A percentile compares a stretch with the other conserved stretches of the same genome.
phyloP scores from a whole-genome alignment of 352 stramenopile species.

The Phytophthora meadii region DNA sequence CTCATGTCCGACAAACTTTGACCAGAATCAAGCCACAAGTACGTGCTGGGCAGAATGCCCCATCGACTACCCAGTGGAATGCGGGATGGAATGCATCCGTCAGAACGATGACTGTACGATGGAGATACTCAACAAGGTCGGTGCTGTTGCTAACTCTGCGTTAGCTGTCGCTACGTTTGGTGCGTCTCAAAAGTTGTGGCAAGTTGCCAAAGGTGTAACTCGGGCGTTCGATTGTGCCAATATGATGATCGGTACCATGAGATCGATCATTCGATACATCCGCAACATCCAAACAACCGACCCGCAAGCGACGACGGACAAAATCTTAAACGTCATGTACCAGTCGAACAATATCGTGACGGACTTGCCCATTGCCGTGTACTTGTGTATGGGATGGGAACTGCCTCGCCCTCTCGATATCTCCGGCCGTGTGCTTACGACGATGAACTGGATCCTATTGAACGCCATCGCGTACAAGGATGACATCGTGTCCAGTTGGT shows the following conservation, averaged over 20 bases:
- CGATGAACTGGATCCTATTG: constrained; percentile 47
- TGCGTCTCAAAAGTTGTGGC: constrained; percentile 34
- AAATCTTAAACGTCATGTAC: constrained; percentile 57
- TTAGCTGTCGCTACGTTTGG: constrained; percentile 41
- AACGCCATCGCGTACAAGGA: constrained; percentile 50
- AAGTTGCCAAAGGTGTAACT: constrained; percentile 38
- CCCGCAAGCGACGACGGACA: constrained; percentile 49
- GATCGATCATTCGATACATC: constrained; percentile 38
- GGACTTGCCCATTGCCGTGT: constrained; percentile 62
- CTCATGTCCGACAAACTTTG: constrained; percentile 44
- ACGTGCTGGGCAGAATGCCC: constrained; percentile 66
- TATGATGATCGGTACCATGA: constrained; percentile 46
- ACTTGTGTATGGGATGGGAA: constrained; percentile 48
- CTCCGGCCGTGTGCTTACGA: constrained; percentile 37
- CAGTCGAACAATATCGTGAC: constrained; percentile 68
- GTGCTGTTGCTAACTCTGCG: constrained; percentile 34
- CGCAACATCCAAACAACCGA: constrained; percentile 41
- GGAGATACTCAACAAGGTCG: constrained; percentile 46
- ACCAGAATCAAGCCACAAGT: constrained; percentile 40
- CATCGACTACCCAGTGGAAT: constrained; percentile 64
- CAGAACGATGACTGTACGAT: constrained; percentile 62
- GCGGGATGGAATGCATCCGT: constrained; percentile 61
- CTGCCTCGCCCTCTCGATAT: constrained; percentile 32
- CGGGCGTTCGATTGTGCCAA: constrained; percentile 53
- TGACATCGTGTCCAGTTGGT: constrained; percentile 35